Base-by-base conservation (phyloP, 768 basidiomycete species). In the Infundibulicybe gibba region DNA sequence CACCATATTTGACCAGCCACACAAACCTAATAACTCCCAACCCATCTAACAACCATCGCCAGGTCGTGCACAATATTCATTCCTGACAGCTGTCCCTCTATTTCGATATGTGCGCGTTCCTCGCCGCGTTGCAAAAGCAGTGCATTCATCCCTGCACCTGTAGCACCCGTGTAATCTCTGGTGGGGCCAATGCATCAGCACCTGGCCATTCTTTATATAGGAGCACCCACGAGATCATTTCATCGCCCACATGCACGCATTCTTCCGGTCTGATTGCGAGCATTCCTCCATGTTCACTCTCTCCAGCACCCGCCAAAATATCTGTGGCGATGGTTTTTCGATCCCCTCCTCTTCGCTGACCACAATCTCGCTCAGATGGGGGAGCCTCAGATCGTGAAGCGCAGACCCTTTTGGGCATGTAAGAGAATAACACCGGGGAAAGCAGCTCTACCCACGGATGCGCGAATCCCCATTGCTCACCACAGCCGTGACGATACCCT, bases 191-290 rank as follows among this genome's bases (percentile, higher is more conserved):
- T 8, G 3, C 25, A 25, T 25, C 25, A 25, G 25, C 25, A 25
- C 4, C 8, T 25, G 3, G 25, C 8, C 8, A 8, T 3, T 25
- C 25, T 25, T 25, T 25, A 17, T 3, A 39, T 25, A 14, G n/a
- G 37, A 52, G 9, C 21, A 52, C 76, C 51, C 54, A 88, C 89
- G 76, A 74, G 41, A 71, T 59, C 25, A 88, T 59, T 51, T 90
- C 87, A 58, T 92, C 89, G 1, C 90, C 90, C 34, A 91, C 75
- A 52, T 92, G 89, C 15, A 90, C 56, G 32, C 74, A 76, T 54
- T 85, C 70, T 20, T 60, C 54, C 1, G 68, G 56, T 8, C 47
- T 44, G 17, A 80, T 67, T 13, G 52, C 50, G 12, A 48, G 45
- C 17, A 57, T 32, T 11, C 42, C 40, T 25, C 44, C 34, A 49